Conservation (phyloP, 148 eudicot genomes). For the Vaccinium corymbosum region DNA sequence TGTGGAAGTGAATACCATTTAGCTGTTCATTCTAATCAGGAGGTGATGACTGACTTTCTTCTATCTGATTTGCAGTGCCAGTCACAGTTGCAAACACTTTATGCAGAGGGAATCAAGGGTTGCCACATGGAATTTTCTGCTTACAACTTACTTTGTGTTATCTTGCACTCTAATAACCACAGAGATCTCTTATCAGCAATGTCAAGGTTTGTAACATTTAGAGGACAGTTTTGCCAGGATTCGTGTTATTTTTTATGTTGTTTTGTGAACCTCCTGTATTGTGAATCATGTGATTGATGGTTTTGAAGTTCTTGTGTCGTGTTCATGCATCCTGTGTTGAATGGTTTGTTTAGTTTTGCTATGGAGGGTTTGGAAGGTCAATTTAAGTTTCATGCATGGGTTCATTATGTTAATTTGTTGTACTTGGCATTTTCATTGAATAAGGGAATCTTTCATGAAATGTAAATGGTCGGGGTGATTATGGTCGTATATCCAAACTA, state of each 20-base stretch:
- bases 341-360: neutral
- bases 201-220: constrained; percentile 65
- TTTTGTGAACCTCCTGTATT: neutral
- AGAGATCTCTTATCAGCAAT: constrained; percentile 80
- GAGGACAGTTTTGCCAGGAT: neutral
- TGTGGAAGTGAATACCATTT: neutral
- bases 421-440: neutral
- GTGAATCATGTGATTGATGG: constrained; percentile 10
- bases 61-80: constrained; percentile 65
- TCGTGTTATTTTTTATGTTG: neutral
- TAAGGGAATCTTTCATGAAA: neutral
- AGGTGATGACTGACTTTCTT: constrained; percentile 8
- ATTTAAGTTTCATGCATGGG: neutral
- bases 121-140: constrained; percentile 88
- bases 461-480: neutral
- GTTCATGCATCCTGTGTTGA: neutral
- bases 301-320: neutral
- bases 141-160: constrained; percentile 79
- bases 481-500: neutral
- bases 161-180: constrained; percentile 73
- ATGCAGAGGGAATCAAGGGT: constrained; percentile 88
- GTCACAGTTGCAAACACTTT: constrained; percentile 79
- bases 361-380: neutral
- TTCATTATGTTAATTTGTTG: neutral
- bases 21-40: neutral